Base-by-base conservation (phyloP, 202 grass and related monocot genomes). In the Musa balbisiana region DNA sequence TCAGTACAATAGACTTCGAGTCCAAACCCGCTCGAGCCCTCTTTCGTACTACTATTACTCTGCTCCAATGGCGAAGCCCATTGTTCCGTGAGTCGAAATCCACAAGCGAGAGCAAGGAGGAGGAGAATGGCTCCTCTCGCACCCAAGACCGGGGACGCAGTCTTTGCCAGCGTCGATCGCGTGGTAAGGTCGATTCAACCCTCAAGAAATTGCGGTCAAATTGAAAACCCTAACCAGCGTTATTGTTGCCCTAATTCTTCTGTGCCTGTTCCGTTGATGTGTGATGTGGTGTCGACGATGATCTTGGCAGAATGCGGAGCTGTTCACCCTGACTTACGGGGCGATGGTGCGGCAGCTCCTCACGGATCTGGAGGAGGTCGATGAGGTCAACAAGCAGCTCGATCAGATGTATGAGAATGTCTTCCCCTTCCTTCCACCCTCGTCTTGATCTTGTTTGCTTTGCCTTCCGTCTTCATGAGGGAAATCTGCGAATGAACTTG, bases 321-420 rank as follows among this genome's bases (percentile, higher is more conserved):
- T 99, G 50, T 99, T 99, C 89, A 99, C 91, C 24, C 87, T 99
- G 63, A 99, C 95, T 2, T 99, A 99, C 52, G 95, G 95, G 51
- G 95, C 95, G 67, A 95, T 95, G 25, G 95, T 99, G 63, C 85
- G 95, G 80, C 95, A 99, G 91, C 87, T 99, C 9, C 83, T 99
- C 52, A 95, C 95, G 77, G 95, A 99, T 90, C 91, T 99, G 52
- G 95, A 99, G 82, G 95, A 99, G 80, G 89, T 99, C 23, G 95
- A 99, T 43, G 95, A 99, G 91, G 95, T 99, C 80, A 99, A 99
- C 87, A 95, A 99, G 78, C 91, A 99, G 78, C 87, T 99, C 27
- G 95, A 99, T 90, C 95, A 95, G 87, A 99, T 95, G 95, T 99
- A 84, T 17, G 74, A 71, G 60, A 20, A 3, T 14, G 8, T 50